Evolutionary conservation across 2,329 filamentous ascomycete species (phyloP), one percentile per base, ranked within the genome.

Genomic region (Penicillium corylophilum): DNA sequence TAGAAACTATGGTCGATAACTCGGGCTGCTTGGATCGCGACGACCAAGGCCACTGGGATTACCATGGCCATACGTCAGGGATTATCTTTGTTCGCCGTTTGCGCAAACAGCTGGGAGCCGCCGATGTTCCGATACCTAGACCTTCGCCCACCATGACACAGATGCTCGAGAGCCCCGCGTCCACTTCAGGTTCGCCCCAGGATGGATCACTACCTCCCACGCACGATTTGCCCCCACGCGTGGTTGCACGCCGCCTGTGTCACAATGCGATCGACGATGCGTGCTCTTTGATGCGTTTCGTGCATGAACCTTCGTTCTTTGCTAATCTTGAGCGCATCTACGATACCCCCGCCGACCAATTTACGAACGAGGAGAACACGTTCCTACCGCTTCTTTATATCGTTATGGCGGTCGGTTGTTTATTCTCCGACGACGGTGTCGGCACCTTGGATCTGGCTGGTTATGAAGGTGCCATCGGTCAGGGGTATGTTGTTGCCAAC

Each of bases 1-100:
- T 99, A 23, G 86, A 93, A 66, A 95, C 92, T 24, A 97, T 99
- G 93, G 91, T 97, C 51, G 89, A 93, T 67, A 89, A 89, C 38
- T 90, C 93, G 2, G 94, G 93, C 31, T 89, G 92, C 67, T 80
- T 99, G 16, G 93, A 97, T 64, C 80, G 97, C 29, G 91, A 95
- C 63, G 93, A 97, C 61, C 85, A 86, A 63, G 93, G 93, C 38
- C 85, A 94, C 62, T 95, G 91, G 85, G 92, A 97, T 71, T 99
- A 96, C 64, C 90, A 95, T 66, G 94, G 94, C 43, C 88, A 89
- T 57, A 96, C 93, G 0, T 97, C 94, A 0, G 92, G 93, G 2
- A 82, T 92, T 39, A 90, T 93, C 56, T 99, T 96, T 69, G 81
- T 96, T 62, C 83, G 85, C 57, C 85, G 89, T 48, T 87, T 99